These are phyloP conservation scores for Malassezia japonica DNA, from an alignment of 1,284 basidiomycete species.

Conservation along the genomic window DNA sequence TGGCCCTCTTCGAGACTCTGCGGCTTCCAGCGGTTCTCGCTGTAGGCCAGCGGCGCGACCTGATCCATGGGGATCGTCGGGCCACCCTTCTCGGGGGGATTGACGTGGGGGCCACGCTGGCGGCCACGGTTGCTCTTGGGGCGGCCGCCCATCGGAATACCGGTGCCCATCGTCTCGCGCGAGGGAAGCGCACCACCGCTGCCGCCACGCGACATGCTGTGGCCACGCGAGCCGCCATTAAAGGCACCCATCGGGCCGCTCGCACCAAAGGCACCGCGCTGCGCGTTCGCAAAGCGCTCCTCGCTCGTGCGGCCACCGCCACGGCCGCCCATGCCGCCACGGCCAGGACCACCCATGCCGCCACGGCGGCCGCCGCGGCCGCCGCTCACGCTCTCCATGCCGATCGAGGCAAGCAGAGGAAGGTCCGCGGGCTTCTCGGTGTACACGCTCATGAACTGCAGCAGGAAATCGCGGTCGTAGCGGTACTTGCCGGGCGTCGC, in stretches of 20 bases:
- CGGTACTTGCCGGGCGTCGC: constrained; percentile 80
- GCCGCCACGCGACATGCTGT: constrained; percentile 41
- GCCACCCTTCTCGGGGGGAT: constrained; percentile 48
- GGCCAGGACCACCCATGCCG: constrained; percentile 28
- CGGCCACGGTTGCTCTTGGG: constrained; percentile 43
- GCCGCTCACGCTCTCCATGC: constrained; percentile 51
- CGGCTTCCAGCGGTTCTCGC: constrained; percentile 71
- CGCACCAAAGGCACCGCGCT: constrained; percentile 29
- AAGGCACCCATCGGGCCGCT: constrained; percentile 40
- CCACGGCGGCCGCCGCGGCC: constrained; percentile 30
- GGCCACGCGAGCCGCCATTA: constrained; percentile 36
- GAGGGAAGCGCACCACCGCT: constrained; percentile 45
- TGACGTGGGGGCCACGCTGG: constrained; percentile 39
- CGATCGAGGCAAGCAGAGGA: constrained; percentile 80
- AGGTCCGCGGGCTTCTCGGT: constrained; percentile 85
- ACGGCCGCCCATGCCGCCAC: constrained; percentile 33
- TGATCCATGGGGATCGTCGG: constrained; percentile 51
- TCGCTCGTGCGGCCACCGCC: constrained; percentile 40
- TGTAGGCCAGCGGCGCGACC: constrained; percentile 64
- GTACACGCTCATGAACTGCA: constrained; percentile 94
- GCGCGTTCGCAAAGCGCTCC: constrained; percentile 43
- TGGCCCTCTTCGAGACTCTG: constrained; percentile 18
- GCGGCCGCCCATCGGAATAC: constrained; percentile 38
- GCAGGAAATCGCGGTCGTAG: constrained; percentile 91
- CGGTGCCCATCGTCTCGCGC: constrained; percentile 47